phyloP scores from a whole-genome alignment of 345 rosid species.

The Eutrema yunnanense region DNA sequence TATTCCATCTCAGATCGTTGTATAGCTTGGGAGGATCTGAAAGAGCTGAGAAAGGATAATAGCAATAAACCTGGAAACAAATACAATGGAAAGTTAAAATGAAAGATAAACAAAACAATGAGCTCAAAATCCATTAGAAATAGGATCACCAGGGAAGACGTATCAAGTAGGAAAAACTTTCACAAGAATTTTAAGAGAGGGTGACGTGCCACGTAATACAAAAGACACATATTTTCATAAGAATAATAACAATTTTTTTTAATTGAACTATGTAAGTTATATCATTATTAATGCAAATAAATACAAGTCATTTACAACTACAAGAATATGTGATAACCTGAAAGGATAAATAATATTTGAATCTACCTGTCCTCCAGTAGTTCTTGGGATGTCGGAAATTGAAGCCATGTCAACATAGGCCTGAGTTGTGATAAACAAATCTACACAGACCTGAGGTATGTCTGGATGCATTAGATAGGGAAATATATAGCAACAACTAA shows the following conservation, averaged over 20 bases:
- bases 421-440: conserved; percentile 83
- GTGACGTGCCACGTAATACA: background rate
- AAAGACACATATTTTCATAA: background rate
- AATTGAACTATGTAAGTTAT: background rate
- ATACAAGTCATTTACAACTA: background rate
- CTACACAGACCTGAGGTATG: conserved; percentile 83
- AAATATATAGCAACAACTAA: background rate
- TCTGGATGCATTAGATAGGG: conserved; percentile 7
- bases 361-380: conserved; percentile 96
- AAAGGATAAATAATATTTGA: background rate
- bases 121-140: background rate
- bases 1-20: conserved; percentile 98
- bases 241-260: background rate
- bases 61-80: conserved; percentile 74
- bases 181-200: background rate
- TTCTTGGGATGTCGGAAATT: conserved; percentile 78
- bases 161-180: background rate
- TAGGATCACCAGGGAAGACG: background rate
- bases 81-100: conserved; percentile 5
- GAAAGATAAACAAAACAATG: background rate
- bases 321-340: background rate
- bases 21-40: conserved; percentile 92
- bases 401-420: conserved; percentile 89
- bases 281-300: background rate
- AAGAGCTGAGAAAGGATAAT: conserved; percentile 87